Conservation (phyloP, 176 grass and related monocot species). For the Secale cereale region DNA sequence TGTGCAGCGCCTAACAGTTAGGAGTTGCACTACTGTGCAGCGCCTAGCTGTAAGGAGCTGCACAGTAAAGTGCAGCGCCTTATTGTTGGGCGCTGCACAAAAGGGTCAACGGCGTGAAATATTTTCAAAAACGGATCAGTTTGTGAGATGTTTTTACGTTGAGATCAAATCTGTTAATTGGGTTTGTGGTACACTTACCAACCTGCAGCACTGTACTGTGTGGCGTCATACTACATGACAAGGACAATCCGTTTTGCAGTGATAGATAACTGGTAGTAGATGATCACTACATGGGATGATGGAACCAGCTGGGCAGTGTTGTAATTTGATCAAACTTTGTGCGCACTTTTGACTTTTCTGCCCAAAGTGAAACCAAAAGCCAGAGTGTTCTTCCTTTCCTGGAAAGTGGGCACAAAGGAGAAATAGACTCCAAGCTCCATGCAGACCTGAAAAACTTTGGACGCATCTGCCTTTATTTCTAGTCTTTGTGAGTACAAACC, state of each 20-base stretch:
- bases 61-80: no score
- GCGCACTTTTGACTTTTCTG: background rate
- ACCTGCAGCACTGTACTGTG: no score
- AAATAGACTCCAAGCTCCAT: background rate
- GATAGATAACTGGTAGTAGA: background rate
- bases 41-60: no score
- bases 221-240: no score
- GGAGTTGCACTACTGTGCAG: no score
- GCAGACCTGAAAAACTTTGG: background rate
- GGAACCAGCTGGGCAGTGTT: background rate
- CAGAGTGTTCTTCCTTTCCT: background rate
- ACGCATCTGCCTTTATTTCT: background rate
- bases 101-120: no score
- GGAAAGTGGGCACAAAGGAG: conserved; percentile 8
- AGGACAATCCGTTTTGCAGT: conserved; percentile 9
- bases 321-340: background rate
- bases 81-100: no score
- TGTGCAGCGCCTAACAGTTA: no score
- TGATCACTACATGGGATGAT: background rate
- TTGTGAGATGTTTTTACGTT: no score
- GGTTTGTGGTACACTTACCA: no score
- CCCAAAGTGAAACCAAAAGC: background rate
- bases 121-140: no score
- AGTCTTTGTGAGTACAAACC: background rate
- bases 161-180: no score